Evolutionary conservation across 1,284 basidiomycete genomes (phyloP), one percentile per base, ranked within the genome.

Genomic region (Bondarzewia mesenterica): DNA sequence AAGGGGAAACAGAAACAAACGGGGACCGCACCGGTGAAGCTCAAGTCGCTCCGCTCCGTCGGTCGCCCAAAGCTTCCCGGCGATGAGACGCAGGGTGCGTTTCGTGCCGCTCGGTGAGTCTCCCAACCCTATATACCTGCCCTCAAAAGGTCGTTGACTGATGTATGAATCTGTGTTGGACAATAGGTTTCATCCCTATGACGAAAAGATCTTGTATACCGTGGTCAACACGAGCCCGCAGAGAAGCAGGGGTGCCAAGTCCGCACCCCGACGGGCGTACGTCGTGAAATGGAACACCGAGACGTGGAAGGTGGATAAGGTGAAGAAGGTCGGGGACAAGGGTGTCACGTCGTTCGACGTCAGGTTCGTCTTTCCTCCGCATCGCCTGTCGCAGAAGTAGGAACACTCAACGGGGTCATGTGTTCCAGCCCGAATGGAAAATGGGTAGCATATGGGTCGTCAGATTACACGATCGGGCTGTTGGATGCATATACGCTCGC

Each of bases 281-380:
- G 60, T 86, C 4, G 72, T 73, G 52, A 82, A 75, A 60, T 88
- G 84, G 85, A 72, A 80, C 53, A 71, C 80, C 10, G 63, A 72
- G 22, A 72, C 69, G 2, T 85, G 77, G 80, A 70, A 65, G 36
- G 66, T 75, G 29, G 63, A 75, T 4, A 79, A 74, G 51, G 67
- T 67, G 15, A 74, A 76, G 48, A 84, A 85, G 61, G 67, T 93
- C 6, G 81, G 85, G 16, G 83, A 86, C 53, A 82, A 84, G 56
- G 85, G 86, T 12, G 62, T 94, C 32, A 95, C 93, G 3, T 87
- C 84, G 55, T 86, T 96, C 61, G 90, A 93, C 60, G 67, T 93
- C 44, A 93, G 89, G 89, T 89, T 52, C 52, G 72, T 16, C n/a
- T 14, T 16, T 18, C 23, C 38, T 29, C 20, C 16, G 39, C 42